phyloP scores from a whole-genome alignment of 2,329 filamentous ascomycete species.

The Blastomyces emzantsi region DNA sequence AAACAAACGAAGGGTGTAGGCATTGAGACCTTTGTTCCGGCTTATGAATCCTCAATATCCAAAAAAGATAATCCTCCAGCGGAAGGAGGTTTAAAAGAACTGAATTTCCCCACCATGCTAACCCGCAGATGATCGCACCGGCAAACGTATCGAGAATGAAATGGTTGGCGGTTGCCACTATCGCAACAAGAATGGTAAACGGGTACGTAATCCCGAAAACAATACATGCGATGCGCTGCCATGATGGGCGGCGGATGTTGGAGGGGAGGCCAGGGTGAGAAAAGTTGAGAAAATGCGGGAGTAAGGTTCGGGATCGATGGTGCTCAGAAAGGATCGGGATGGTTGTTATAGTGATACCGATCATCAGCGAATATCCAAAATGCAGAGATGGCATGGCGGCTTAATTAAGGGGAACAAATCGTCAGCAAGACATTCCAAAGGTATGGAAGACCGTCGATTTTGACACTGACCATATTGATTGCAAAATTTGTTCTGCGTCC shows the following conservation, averaged over 20 bases:
- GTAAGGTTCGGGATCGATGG: slow-evolving; percentile 31
- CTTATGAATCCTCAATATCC: slow-evolving; percentile 56
- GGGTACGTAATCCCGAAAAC: slow-evolving; percentile 55
- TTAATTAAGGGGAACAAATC: slow-evolving; percentile 20
- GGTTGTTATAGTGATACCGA: slow-evolving; percentile 59
- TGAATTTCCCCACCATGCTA: slow-evolving; percentile 52
- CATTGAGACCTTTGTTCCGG: slow-evolving; percentile 33
- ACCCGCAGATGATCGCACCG: slow-evolving; percentile 53
- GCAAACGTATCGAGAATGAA: slow-evolving; percentile 63
- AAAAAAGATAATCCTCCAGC: slow-evolving; percentile 60
- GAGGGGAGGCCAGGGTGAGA: slow-evolving; percentile 20
- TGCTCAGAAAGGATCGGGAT: slow-evolving; percentile 53
- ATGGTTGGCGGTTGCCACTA: slow-evolving; percentile 64
- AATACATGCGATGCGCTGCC: slow-evolving; percentile 44
- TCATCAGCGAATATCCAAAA: slow-evolving; percentile 65
- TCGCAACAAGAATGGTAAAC: slow-evolving; percentile 54
- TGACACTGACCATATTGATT: slow-evolving; percentile 57
- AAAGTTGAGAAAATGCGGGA: slow-evolving; percentile 26
- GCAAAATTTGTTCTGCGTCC: slow-evolving; percentile 64
- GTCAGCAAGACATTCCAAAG: not conserved
- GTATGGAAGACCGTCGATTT: not conserved
- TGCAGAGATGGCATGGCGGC: slow-evolving; percentile 68
- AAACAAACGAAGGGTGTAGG: not conserved
- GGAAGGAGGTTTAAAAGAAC: slow-evolving; percentile 55
- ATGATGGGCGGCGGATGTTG: slow-evolving; percentile 37